These are phyloP conservation scores for Drosera spatulata DNA, from an alignment of 179 eudicot species.

Conservation along the genomic window DNA sequence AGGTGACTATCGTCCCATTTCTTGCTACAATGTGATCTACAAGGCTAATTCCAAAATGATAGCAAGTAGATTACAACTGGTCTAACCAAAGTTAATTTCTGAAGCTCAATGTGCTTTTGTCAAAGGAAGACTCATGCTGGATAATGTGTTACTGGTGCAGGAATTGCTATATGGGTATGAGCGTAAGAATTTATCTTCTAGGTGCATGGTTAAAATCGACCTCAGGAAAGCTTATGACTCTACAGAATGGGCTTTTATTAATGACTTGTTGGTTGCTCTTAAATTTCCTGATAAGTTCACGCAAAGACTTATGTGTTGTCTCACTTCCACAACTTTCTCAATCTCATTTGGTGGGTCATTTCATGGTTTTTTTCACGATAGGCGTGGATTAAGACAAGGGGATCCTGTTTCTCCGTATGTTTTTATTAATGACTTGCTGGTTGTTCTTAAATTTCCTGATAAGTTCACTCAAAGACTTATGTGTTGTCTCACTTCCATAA, in stretches of 20 bases:
- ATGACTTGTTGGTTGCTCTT: too few species aligned
- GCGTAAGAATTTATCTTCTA: not conserved
- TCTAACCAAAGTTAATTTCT: not conserved
- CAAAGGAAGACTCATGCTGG: not conserved
- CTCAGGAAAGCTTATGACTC: not conserved
- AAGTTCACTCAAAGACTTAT: too few species aligned
- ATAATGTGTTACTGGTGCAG: not conserved
- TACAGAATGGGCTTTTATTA: not conserved
- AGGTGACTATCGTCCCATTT: not conserved
- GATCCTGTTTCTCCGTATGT: not conserved
- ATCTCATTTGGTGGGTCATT: not conserved
- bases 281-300: not conserved
- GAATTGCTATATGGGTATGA: too few species aligned
- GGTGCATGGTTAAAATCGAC: not conserved
- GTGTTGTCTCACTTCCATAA: too few species aligned
- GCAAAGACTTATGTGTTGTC: not conserved
- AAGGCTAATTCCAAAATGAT: not conserved
- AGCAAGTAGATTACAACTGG: not conserved
- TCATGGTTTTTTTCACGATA: not conserved
- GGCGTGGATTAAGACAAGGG: not conserved
- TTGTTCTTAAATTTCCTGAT: too few species aligned
- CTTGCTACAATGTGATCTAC: not conserved
- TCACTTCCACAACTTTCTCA: not conserved
- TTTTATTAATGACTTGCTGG: too few species aligned
- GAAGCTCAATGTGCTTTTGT: not conserved